Conservation (phyloP, 345 rosid genomes). For the Syzygium grande region DNA sequence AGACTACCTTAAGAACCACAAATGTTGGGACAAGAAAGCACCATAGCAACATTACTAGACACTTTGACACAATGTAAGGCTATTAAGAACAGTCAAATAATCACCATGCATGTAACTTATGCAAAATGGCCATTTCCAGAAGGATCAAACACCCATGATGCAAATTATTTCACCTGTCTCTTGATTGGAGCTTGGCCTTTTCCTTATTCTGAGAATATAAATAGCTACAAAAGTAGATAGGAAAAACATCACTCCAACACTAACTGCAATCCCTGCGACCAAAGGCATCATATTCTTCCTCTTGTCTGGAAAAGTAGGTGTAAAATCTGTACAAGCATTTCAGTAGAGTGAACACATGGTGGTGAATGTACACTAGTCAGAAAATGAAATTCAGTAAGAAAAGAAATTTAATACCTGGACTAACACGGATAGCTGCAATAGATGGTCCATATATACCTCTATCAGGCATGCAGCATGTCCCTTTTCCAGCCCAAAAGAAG, state of each 20-base stretch:
- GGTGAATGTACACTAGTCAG: background rate
- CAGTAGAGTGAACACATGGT: background rate
- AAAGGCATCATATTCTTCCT: background rate
- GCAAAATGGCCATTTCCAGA: background rate
- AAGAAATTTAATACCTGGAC: conserved; percentile 28
- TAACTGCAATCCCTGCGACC: background rate
- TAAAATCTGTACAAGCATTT: background rate
- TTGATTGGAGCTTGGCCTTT: background rate
- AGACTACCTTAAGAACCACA: background rate
- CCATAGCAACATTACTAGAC: background rate
- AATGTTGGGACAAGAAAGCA: background rate
- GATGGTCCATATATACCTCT: conserved; percentile 25
- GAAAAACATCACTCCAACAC: background rate
- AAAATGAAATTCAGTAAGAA: background rate
- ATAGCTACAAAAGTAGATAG: background rate
- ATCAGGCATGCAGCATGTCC: conserved; percentile 24
- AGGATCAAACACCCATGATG: background rate
- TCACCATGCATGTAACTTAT: background rate
- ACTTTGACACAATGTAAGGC: background rate
- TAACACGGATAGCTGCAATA: conserved; percentile 46
- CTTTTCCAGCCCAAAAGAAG: conserved; percentile 35
- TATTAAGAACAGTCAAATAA: background rate
- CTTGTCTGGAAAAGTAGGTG: background rate
- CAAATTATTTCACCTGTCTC: background rate
- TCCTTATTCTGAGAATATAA: background rate